Conservation (phyloP, 805 yeast species). For the Saturnispora saitoi region DNA sequence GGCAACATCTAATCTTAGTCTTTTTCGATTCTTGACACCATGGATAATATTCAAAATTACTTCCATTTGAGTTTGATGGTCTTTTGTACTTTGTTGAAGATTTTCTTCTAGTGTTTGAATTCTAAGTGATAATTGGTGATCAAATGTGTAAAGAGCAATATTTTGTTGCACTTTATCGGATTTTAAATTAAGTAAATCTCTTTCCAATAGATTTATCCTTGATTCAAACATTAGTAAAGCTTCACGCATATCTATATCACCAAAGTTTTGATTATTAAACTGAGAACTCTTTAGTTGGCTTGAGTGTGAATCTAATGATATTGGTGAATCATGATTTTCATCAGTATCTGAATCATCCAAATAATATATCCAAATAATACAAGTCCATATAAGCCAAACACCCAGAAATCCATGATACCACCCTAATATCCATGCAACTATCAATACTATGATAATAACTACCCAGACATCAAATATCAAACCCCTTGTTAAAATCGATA, state of each 20-base stretch:
- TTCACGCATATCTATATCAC: constrained; percentile 1
- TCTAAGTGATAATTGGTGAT: constrained; percentile 10
- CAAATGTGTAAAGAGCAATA: constrained; percentile 9
- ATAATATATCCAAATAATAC: constrained; percentile 13
- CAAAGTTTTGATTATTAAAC: not conserved
- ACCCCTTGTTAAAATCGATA: constrained; percentile 1
- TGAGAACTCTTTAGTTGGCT: no score
- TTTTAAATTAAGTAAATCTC: not conserved
- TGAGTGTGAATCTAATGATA: no score
- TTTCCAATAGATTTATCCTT: constrained; percentile 5
- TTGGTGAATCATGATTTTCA: not conserved
- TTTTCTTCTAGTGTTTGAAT: constrained; percentile 10
- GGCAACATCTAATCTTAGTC: not conserved
- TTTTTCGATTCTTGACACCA: constrained; percentile 3
- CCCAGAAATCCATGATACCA: constrained; percentile 7
- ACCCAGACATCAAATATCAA: constrained; percentile 10
- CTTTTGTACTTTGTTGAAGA: not conserved
- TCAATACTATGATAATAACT: constrained; percentile 3
- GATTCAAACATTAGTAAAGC: constrained; percentile 3
- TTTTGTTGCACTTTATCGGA: constrained; percentile 11
- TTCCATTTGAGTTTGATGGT: not conserved
- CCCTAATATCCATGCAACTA: constrained; percentile 11
- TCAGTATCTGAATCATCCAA: constrained; percentile 4
- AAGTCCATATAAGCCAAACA: constrained; percentile 10
- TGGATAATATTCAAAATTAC: not conserved